phyloP scores from a whole-genome alignment of 2,329 filamentous ascomycete genomes.

The Fusarium udum region DNA sequence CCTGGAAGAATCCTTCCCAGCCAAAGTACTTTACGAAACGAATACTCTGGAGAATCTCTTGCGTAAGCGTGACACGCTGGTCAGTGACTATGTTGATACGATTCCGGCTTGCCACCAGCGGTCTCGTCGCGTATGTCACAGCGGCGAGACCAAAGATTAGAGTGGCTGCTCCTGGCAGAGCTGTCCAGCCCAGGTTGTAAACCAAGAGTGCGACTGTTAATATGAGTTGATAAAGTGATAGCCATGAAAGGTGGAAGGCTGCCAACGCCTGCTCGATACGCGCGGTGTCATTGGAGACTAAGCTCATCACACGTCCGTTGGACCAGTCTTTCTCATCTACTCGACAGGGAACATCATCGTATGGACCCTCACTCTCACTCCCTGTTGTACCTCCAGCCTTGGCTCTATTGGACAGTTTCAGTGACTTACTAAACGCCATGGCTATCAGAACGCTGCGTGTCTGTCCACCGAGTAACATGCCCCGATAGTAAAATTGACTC shows the following conservation, averaged over 20 bases:
- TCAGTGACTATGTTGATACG: not conserved
- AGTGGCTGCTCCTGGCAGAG: not conserved
- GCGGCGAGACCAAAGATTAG: not conserved
- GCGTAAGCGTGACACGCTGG: not conserved
- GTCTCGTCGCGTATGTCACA: not conserved
- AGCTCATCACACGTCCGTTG: not conserved
- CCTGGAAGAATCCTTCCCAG: not conserved
- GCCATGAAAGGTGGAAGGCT: not conserved
- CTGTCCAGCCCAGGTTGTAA: not conserved
- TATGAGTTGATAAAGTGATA: not conserved
- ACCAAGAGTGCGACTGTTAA: not conserved
- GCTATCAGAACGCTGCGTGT: not conserved
- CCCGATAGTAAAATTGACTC: not conserved
- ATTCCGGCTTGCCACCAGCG: not conserved
- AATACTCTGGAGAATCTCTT: not conserved
- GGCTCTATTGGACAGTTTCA: not conserved
- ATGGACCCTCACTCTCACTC: not conserved
- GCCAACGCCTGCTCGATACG: not conserved
- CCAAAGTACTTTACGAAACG: not conserved
- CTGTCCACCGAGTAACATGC: not conserved
- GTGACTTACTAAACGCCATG: not conserved
- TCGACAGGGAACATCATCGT: not conserved
- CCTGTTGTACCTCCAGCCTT: not conserved
- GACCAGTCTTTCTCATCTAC: not conserved
- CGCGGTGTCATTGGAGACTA: not conserved